Percentiles rank a stretch among this genome's conserved stretches.
Evolutionary conservation across 345 rosid species (phyloP).

Genomic region (Acer negundo): DNA sequence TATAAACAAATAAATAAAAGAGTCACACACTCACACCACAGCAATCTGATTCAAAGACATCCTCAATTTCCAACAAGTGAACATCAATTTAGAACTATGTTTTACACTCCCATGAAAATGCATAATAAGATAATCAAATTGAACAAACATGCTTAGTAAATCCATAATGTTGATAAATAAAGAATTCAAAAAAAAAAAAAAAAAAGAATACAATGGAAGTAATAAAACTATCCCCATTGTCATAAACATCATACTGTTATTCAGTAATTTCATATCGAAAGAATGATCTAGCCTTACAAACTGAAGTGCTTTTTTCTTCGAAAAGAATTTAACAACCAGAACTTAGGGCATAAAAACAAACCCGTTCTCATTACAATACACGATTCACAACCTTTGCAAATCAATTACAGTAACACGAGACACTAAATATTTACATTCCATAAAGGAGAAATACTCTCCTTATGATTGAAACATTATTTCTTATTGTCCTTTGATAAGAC

Average conservation of each 20-base stretch:
- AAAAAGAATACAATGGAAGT: neutral
- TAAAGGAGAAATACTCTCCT: slow-evolving; percentile 34
- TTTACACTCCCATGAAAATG: too few species aligned
- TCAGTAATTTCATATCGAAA: slow-evolving; percentile 7
- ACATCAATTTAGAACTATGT: neutral
- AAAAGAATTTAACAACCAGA: slow-evolving; percentile 6
- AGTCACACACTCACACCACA: neutral
- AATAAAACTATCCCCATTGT: neutral
- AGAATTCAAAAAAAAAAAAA: neutral
- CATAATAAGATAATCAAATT: too few species aligned
- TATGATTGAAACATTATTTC: slow-evolving; percentile 21
- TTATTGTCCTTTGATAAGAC: slow-evolving; percentile 25
- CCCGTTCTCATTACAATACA: slow-evolving; percentile 23
- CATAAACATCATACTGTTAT: neutral
- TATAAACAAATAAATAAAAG: neutral
- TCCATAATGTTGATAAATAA: neutral
- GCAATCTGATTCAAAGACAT: neutral
- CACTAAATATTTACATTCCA: slow-evolving; percentile 53
- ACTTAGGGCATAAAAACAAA: slow-evolving; percentile 22
- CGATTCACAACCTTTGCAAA: slow-evolving; percentile 22
- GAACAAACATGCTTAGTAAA: too few species aligned
- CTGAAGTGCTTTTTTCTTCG: neutral
- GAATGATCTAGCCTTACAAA: neutral
- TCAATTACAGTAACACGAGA: slow-evolving; percentile 24
- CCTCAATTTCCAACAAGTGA: neutral